Evolutionary conservation across 768 basidiomycete genomes (phyloP), one percentile per base, ranked within the genome.

Genomic region (Trametes punicea): DNA sequence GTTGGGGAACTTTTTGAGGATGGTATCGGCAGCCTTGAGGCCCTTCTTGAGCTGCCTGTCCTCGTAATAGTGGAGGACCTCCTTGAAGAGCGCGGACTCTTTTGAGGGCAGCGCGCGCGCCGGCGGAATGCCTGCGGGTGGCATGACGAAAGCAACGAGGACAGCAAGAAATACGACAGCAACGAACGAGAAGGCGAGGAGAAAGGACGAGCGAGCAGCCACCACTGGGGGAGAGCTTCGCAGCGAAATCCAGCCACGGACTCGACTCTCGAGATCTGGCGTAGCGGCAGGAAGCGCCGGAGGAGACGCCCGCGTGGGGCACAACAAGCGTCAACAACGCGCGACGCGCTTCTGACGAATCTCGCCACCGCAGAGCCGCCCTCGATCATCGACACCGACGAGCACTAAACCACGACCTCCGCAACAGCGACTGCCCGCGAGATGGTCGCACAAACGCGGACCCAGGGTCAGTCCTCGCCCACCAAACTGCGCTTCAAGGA

Each of bases 1-100:
- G 39, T 96, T 87, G 0, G 97, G 94, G 65, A 86, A 84, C 76
- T 96, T 97, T 75, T 93, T 95, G 69, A 99, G 83, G 69, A 98
- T 94, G 65, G 84, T 84, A 73, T 98, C 94, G 1, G 93, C 91
- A 6, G 88, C 83, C 71, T 97, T 97, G 57, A 89, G 80, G 21
- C 87, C 95, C 65, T 92, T 92, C 65, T 93, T 87, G 69, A 93
- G 85, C 66, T 92, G 87, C 65, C 90, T 83, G 10, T 85, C 79
- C 73, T 99, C 97, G 71, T 98, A 98, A 11, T 89, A 78, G 20
- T 84, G 84, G 18, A 97, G 74, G 33, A 97, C 77, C 62, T 94
- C 90, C 64, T 87, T 87, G 81, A 97, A 98, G 30, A 94, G 80
- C 23, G 81, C 74, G 15, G 82, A 80, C 74, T 98, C 93, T 72